A percentile compares a stretch with the other conserved stretches of the same genome.
Conservation (phyloP, 2,329 filamentous ascomycete genomes). For the Mycosphaerella sp. region DNA sequence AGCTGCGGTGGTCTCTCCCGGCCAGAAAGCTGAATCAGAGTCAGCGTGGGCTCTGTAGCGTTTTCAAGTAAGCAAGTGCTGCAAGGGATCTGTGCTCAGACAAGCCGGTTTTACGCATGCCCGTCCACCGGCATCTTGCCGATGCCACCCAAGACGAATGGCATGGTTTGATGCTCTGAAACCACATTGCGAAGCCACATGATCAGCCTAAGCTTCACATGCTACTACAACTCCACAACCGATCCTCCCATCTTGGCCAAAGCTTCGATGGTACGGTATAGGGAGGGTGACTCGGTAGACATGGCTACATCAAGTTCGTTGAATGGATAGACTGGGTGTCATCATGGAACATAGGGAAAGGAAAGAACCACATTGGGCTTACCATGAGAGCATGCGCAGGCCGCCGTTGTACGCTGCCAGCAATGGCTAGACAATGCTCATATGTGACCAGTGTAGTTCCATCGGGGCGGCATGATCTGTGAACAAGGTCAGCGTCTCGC, state of each 20-base stretch:
- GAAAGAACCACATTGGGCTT: not conserved
- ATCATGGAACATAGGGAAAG: conserved; percentile 24
- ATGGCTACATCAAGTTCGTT: conserved; percentile 34
- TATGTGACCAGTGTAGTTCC: not conserved
- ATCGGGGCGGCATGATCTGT: not conserved
- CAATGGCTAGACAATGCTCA: no score
- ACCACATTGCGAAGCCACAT: conserved; percentile 28
- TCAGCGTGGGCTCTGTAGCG: conserved; percentile 3
- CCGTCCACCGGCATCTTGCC: conserved; percentile 34
- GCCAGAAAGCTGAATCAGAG: conserved; percentile 1
- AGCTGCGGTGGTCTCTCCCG: conserved; percentile 8
- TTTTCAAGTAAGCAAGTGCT: conserved; percentile 1
- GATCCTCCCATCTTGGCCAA: conserved; percentile 32
- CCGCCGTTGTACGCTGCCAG: not conserved
- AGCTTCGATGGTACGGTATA: conserved; percentile 33
- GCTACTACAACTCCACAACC: conserved; percentile 36
- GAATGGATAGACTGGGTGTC: conserved; percentile 40
- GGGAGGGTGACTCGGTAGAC: conserved; percentile 35
- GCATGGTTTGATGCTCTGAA: conserved; percentile 31
- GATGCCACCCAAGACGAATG: conserved; percentile 33
- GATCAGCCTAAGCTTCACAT: conserved; percentile 20
- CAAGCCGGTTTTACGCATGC: conserved; percentile 37
- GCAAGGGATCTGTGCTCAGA: conserved; percentile 26
- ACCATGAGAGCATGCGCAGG: not conserved
- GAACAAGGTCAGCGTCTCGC: not conserved